Evolutionary conservation across 2,329 filamentous ascomycete genomes (phyloP).

Genomic region (Trichoderma cornu-damae): DNA sequence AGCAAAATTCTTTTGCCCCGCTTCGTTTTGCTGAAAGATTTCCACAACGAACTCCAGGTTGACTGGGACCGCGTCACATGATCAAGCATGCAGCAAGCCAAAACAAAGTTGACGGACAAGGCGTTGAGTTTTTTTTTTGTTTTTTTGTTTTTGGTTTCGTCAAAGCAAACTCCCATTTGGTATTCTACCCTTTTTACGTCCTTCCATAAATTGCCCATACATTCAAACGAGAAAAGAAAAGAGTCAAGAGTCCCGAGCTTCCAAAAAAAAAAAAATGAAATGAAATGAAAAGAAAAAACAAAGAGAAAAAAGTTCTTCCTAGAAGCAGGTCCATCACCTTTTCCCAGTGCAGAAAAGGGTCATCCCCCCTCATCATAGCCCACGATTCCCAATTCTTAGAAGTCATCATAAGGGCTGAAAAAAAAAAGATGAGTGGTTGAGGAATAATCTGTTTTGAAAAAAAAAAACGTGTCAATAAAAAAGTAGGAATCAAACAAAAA

Average conservation of each 20-base stretch:
- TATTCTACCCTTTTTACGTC: constrained; percentile 18
- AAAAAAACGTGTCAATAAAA: neutral
- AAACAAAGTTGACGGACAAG: neutral
- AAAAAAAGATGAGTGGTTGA: neutral
- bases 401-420: neutral
- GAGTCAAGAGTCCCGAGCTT: constrained; percentile 1
- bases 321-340: neutral
- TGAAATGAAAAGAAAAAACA: too few species aligned
- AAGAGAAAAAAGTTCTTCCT: too few species aligned
- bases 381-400: neutral
- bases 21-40: neutral
- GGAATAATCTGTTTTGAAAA: neutral
- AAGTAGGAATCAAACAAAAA: neutral
- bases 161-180: constrained; percentile 17
- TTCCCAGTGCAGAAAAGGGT: neutral
- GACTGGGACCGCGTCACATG: constrained; percentile 6
- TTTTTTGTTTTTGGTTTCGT: too few species aligned
- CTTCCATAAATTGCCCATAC: constrained; percentile 16
- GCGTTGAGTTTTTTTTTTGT: neutral
- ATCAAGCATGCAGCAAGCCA: neutral
- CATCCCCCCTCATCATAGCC: neutral
- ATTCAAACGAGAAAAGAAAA: constrained; percentile 15
- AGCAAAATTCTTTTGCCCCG: neutral
- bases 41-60: neutral
- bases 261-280: too few species aligned